Evolutionary conservation across 352 stramenopile genomes (phyloP).

Genomic region (Globisporangium middletonii): DNA sequence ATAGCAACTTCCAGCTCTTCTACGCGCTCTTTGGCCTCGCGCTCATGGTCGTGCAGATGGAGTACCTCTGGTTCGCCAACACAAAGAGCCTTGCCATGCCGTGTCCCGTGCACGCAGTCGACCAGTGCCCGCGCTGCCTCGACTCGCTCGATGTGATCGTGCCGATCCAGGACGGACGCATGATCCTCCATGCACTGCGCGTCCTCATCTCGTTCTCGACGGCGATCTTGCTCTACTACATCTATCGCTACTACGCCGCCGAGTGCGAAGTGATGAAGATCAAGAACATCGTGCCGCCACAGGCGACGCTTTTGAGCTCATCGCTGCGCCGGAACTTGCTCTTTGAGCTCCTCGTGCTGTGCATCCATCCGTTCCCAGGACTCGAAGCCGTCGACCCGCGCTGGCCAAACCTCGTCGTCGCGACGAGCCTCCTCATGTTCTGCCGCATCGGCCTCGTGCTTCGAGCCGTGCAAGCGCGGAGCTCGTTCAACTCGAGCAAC

Average conservation of each 20-base stretch:
- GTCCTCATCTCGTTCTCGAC: constrained; percentile 67
- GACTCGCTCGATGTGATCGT: constrained; percentile 21
- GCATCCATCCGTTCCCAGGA: constrained; percentile 62
- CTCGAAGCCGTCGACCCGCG: constrained; percentile 54
- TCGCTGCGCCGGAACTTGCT: constrained; percentile 40
- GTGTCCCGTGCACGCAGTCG: constrained; percentile 24
- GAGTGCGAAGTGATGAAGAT: constrained; percentile 75
- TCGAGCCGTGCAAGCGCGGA: constrained; percentile 52
- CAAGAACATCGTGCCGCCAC: constrained; percentile 73
- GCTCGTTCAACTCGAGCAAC: constrained; percentile 77
- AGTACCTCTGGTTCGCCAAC: constrained; percentile 70
- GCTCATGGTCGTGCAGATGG: constrained; percentile 74
- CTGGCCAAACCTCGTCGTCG: constrained; percentile 54
- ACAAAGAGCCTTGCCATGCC: constrained; percentile 26
- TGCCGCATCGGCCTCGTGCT: constrained; percentile 40
- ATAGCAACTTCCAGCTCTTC: constrained; percentile 66
- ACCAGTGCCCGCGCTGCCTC: constrained; percentile 35
- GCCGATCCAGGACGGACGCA: constrained; percentile 42
- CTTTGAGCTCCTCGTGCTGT: constrained; percentile 43
- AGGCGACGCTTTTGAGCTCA: constrained; percentile 55
- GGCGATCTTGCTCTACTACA: constrained; percentile 59
- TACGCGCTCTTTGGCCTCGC: constrained; percentile 54
- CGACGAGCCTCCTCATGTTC: constrained; percentile 63
- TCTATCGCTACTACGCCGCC: constrained; percentile 58
- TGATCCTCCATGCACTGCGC: constrained; percentile 59